phyloP scores from a whole-genome alignment of 2,329 filamentous ascomycete species.

The Neospermospora avenae region DNA sequence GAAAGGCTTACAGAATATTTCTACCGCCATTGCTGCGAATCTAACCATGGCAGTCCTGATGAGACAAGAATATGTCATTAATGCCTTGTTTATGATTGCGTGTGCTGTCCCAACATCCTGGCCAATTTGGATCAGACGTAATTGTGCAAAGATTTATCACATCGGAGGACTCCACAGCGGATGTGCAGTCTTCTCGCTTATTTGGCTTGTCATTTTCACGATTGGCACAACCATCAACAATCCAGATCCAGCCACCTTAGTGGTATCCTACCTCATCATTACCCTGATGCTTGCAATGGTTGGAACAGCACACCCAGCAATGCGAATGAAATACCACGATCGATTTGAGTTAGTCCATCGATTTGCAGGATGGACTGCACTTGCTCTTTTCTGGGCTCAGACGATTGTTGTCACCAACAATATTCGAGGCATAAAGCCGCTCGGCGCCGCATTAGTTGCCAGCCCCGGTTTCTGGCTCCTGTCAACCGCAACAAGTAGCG shows the following conservation, averaged over 20 bases:
- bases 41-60: conserved; percentile 47
- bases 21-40: conserved; percentile 18
- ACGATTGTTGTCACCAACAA: conserved; percentile 52
- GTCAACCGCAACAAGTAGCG: conserved; percentile 57
- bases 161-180: conserved; percentile 53
- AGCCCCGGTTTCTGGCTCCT: conserved; percentile 67
- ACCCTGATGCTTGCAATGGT: conserved; percentile 58
- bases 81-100: conserved; percentile 45
- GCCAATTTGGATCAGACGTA: conserved; percentile 46
- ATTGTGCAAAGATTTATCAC: conserved; percentile 49
- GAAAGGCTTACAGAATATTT: background rate
- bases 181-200: conserved; percentile 44
- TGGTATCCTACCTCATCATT: conserved; percentile 56
- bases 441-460: conserved; percentile 39
- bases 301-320: conserved; percentile 57
- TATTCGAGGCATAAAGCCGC: conserved; percentile 33
- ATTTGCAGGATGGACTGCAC: conserved; percentile 67
- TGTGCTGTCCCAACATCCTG: conserved; percentile 44
- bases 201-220: conserved; percentile 45
- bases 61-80: conserved; percentile 52
- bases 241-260: conserved; percentile 36
- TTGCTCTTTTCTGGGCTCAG: conserved; percentile 64
- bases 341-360: conserved; percentile 69
- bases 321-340: conserved; percentile 64
- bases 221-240: conserved; percentile 39